Evolutionary conservation across 129 eudicot species (phyloP), one percentile per base, ranked within the genome.

Genomic region (Cynara cardunculus): DNA sequence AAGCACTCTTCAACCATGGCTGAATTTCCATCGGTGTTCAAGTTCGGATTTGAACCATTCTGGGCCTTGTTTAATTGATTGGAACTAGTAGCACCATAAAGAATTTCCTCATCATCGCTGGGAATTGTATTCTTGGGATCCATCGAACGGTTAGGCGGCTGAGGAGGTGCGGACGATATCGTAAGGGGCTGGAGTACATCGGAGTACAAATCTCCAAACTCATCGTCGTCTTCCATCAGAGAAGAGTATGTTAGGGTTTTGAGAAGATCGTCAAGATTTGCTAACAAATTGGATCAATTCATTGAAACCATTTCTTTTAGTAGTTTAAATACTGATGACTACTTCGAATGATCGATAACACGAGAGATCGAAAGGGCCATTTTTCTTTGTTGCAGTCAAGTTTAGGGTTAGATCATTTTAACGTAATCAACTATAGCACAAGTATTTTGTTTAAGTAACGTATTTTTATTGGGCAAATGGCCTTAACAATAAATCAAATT

Each of bases 191-290:
- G 88, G 82, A 94, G 91, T 11, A 94, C 96, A 41, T 94, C 99
- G 11, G 99, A 87, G 87, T 94, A 94, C 7, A 94, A 92, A 92
- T 94, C 99, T 81, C 99, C 99, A 89, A 94, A 94, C 85, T 94
- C 99, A 71, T 94, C 99, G 84, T 94, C 98, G 72, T 94, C 99
- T 78, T 94, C 99, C 99, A 94, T 90, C 65, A 25, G 77, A 22
- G 65, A 56, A 56, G 65, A n/a, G 24, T 56, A 10, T 56, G 65
- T 56, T 81, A 35, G 74, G 79, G 84, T 62, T 81, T 81, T 25
- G 69, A 74, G 7, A 44, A 44, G 81, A 75, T 82, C 46, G 85
- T 75, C 25, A 18, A 24, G 37, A 32, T 35, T 71, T 41, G 75
- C 9, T 56, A 18, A 56, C 24, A n/a, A 56, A 56, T 9, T 12